phyloP scores from a whole-genome alignment of 148 eudicot species.

The Cornus florida region DNA sequence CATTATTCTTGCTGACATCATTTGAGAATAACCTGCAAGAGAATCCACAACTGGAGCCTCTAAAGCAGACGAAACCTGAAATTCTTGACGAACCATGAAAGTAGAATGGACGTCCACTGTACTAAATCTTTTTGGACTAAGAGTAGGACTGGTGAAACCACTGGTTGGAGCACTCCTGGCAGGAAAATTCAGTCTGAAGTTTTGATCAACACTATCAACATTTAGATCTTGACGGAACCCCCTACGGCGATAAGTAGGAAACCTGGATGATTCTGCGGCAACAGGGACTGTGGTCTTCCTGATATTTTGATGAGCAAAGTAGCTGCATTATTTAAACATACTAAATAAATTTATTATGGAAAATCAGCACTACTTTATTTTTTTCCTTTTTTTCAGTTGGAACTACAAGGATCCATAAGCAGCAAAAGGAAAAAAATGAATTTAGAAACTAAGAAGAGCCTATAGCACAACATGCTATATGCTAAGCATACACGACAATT shows the following conservation, averaged over 20 bases:
- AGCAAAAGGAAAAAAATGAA: not conserved
- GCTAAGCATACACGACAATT: not conserved
- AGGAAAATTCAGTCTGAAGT: slow-evolving; percentile 42
- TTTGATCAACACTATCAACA: slow-evolving; percentile 27
- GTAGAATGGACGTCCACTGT: slow-evolving; percentile 41
- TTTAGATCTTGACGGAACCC: slow-evolving; percentile 28
- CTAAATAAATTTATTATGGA: not conserved
- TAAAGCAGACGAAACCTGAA: slow-evolving; percentile 28
- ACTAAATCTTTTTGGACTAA: slow-evolving; percentile 61
- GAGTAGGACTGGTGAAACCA: slow-evolving; percentile 62
- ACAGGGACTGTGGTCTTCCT: slow-evolving; percentile 25
- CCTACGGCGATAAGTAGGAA: slow-evolving; percentile 33
- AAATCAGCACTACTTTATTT: not conserved
- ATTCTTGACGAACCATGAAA: slow-evolving; percentile 25
- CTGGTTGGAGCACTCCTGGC: slow-evolving; percentile 72
- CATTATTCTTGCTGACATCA: not conserved
- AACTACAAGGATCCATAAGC: not conserved
- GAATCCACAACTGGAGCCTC: too few relatives aligned
- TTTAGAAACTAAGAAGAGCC: not conserved
- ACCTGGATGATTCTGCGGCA: slow-evolving; percentile 34
- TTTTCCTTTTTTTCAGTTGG: not conserved
- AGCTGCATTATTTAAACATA: slow-evolving; percentile 13
- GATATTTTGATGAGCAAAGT: slow-evolving; percentile 12
- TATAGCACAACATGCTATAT: not conserved
- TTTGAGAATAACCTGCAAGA: too few relatives aligned